Conservation (phyloP, 371 early-diverging fungal genomes). For the Lichtheimia corymbifera region DNA sequence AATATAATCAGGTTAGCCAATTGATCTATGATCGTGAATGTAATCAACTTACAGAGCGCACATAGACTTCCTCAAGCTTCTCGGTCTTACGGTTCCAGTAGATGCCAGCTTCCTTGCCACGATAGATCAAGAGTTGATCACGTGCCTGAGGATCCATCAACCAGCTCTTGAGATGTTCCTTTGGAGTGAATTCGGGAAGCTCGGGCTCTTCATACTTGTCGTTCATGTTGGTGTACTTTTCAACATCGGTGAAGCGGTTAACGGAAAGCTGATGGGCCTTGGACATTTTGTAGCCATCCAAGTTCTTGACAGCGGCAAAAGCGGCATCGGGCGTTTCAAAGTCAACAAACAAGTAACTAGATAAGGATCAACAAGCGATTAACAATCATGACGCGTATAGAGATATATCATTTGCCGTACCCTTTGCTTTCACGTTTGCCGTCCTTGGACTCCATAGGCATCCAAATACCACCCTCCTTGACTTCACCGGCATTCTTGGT, state of each 20-base stretch:
- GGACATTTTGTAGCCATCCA: constrained; percentile 83
- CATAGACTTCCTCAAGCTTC: constrained; percentile 76
- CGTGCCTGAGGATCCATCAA: constrained; percentile 83
- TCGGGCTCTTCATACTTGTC: constrained; percentile 77
- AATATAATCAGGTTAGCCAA: not conserved
- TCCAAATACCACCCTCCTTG: constrained; percentile 80
- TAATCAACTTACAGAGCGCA: constrained; percentile 54
- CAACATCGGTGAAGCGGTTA: constrained; percentile 91
- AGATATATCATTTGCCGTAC: constrained; percentile 33
- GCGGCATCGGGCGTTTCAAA: constrained; percentile 90
- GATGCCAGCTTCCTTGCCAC: constrained; percentile 81
- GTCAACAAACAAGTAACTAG: constrained; percentile 91
- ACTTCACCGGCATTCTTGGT: constrained; percentile 74
- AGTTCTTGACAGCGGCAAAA: constrained; percentile 71
- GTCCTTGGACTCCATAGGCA: constrained; percentile 82
- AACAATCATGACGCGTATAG: not conserved
- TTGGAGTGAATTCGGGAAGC: constrained; percentile 70
- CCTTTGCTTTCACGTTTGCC: constrained; percentile 83
- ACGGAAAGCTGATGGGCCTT: constrained; percentile 82
- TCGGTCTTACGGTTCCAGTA: constrained; percentile 92
- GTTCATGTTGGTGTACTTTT: constrained; percentile 71
- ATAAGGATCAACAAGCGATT: not conserved
- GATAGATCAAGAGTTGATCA: constrained; percentile 91
- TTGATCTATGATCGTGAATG: not conserved
- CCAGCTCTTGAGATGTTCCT: constrained; percentile 92